Evolutionary conservation across 208 protist species (phyloP).

Genomic region (Hexamita inflata): DNA sequence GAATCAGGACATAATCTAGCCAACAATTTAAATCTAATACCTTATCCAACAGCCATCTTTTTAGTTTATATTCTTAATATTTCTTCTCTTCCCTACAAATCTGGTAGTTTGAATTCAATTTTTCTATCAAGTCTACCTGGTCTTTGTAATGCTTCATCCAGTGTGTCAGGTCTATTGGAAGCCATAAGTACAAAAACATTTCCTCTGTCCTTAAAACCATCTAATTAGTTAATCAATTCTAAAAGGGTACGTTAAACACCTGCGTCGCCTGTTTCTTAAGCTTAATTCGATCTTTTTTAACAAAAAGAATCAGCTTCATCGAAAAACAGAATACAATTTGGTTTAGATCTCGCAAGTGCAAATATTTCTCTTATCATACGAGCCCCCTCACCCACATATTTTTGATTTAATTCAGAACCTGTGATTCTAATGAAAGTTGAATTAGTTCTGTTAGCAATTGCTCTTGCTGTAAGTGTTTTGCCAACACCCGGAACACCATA

Average conservation of each 20-base stretch:
- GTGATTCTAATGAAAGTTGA: slow-evolving; percentile 99
- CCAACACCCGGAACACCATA: slow-evolving; percentile 97
- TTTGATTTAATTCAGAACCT: slow-evolving; percentile 95
- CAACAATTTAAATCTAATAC: slow-evolving; percentile 94
- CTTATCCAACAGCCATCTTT: slow-evolving; percentile 82
- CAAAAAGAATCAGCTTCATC: slow-evolving; percentile 99
- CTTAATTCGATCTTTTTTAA: slow-evolving; percentile 57
- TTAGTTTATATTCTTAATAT: slow-evolving; percentile 96
- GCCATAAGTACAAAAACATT: slow-evolving; percentile 99
- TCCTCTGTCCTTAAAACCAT: slow-evolving; percentile 87
- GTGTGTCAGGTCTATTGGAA: slow-evolving; percentile 95
- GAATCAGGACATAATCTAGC: slow-evolving; percentile 91
- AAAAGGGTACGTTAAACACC: slow-evolving; percentile 99
- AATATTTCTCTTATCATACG: slow-evolving; percentile 98
- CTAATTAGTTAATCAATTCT: slow-evolving; percentile 98
- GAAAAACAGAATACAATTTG: slow-evolving; percentile 99
- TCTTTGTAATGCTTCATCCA: slow-evolving; percentile 95
- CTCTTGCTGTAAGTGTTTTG: slow-evolving; percentile 95
- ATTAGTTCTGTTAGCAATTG: slow-evolving; percentile 96
- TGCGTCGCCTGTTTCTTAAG: slow-evolving; percentile 73
- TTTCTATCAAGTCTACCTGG: slow-evolving; percentile 96
- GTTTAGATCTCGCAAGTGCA: slow-evolving; percentile 91
- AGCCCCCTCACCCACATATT: slow-evolving; percentile 94
- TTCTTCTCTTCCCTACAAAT: slow-evolving; percentile 84
- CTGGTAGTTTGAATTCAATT: slow-evolving; percentile 91